Evolutionary conservation across 1,284 basidiomycete species (phyloP), one percentile per base, ranked within the genome.

Genomic region (Ceratobasidium sp.): DNA sequence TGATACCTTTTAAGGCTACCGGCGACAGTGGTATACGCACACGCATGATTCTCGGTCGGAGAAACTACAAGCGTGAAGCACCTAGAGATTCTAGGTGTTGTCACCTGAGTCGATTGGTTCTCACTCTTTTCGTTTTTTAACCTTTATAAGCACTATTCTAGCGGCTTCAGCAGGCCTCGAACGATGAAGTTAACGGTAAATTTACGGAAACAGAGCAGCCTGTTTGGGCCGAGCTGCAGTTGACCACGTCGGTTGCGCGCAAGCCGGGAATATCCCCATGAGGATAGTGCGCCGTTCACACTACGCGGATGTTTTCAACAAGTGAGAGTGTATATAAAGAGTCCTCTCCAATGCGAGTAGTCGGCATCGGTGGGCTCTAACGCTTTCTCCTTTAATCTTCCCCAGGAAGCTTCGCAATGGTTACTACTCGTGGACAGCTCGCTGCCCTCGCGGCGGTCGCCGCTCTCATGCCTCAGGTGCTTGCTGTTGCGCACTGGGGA

Each of bases 71-170:
- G 23, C 55, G 15, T 49, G 20, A 61, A 44, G 67, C 39, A 18
- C 44, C 61, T 51, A 51, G 20, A 40, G 12, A n/a, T 40, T 15
- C 13, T 53, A 33, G 5, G 28, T 44, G 49, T 46, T 51, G 70
- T 73, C 70, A 73, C 56, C 51, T 71, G 69, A 71, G 69, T 66
- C 39, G 63, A 40, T 44, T 58, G 55, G 26, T 58, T 23, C n/a
- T 7, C 55, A 58, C 10, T 6, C 15, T n/a, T 58, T 58, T 10
- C 13, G 15, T 60, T 60, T 60, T 13, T 60, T 26, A 23, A 33
- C 15, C 9, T 39, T 28, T 20, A 33, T 33, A 4, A 9, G 7
- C 3, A 33, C 2, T 60, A 33, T 13, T 13, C 7, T 28, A 20
- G 55, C 39, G 58, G 12, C 55, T 56, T 56, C 55, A 26, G 7